Conservation (phyloP, 345 rosid species). For the Acer yangbiense region DNA sequence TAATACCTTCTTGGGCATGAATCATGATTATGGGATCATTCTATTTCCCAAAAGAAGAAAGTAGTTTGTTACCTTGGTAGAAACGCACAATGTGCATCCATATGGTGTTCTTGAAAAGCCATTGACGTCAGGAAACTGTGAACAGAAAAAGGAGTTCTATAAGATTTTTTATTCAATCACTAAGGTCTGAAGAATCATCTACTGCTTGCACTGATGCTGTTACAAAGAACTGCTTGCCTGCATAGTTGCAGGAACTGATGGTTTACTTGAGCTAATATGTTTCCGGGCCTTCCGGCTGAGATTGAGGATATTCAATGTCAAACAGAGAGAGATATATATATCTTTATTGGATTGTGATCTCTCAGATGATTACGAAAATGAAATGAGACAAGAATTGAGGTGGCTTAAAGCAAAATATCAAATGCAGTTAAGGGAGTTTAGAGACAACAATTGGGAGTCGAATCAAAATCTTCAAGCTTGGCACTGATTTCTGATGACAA, state of each 20-base stretch:
- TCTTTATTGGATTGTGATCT: constrained; percentile 24
- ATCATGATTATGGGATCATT: neutral
- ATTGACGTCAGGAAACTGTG: neutral
- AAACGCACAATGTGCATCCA: neutral
- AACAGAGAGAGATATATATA: too few species aligned
- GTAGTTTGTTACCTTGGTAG: too few species aligned
- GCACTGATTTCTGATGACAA: constrained; percentile 19
- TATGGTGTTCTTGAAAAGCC: neutral
- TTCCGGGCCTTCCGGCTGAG: neutral
- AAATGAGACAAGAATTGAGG: constrained; percentile 76
- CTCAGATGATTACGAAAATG: constrained; percentile 65
- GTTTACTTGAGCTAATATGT: neutral
- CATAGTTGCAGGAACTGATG: neutral
- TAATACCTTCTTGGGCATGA: neutral
- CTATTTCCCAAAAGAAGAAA: too few species aligned
- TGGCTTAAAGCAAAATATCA: constrained; percentile 89
- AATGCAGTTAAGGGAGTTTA: constrained; percentile 60
- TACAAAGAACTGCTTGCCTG: too few species aligned
- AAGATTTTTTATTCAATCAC: too few species aligned
- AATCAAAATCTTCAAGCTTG: constrained; percentile 24
- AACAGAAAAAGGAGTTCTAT: neutral
- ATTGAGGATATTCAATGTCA: neutral
- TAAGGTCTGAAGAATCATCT: too few species aligned
- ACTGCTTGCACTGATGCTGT: too few species aligned
- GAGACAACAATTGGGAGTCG: constrained; percentile 44